phyloP scores from a whole-genome alignment of 2,329 filamentous ascomycete genomes.

The Penicillium sp. region DNA sequence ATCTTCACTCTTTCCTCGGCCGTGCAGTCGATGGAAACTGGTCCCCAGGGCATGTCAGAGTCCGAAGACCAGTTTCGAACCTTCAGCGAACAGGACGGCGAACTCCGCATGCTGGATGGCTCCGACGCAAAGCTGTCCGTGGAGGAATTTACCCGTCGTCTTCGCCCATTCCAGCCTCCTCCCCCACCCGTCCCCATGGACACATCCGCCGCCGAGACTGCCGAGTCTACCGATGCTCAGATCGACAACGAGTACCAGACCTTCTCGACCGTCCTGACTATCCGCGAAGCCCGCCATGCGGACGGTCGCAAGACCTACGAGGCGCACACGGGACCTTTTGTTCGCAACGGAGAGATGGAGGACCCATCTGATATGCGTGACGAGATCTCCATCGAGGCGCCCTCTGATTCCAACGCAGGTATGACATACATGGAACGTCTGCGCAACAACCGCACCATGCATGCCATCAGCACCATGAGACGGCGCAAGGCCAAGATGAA shows the following conservation, averaged over 20 bases:
- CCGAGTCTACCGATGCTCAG: conserved; percentile 41
- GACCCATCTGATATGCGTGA: conserved; percentile 32
- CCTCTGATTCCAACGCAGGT: conserved; percentile 36
- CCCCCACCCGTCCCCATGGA: conserved; percentile 66
- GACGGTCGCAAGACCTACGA: conserved; percentile 54
- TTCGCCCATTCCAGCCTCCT: conserved; percentile 82
- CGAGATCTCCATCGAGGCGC: conserved; percentile 57
- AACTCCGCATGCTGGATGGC: conserved; percentile 52
- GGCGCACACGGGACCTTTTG: conserved; percentile 52
- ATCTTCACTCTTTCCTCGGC: conserved; percentile 63
- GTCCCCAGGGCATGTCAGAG: conserved; percentile 34
- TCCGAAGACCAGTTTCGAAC: conserved; percentile 35
- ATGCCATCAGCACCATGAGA: conserved; percentile 85
- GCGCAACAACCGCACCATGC: conserved; percentile 60
- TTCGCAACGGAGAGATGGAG: conserved; percentile 41
- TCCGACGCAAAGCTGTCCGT: conserved; percentile 64
- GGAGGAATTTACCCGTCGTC: conserved; percentile 67
- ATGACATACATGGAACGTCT: conserved; percentile 67
- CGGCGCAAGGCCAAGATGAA: conserved; percentile 98
- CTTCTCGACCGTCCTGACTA: conserved; percentile 53
- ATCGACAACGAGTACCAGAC: conserved; percentile 39
- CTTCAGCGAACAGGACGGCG: conserved; percentile 34
- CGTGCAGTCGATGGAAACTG: conserved; percentile 46
- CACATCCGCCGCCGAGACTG: conserved; percentile 33
- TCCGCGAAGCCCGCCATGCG: conserved; percentile 53